Evolutionary conservation across 495 filamentous ascomycete genomes (phyloP).

Genomic region (Penicillium crystallinum): DNA sequence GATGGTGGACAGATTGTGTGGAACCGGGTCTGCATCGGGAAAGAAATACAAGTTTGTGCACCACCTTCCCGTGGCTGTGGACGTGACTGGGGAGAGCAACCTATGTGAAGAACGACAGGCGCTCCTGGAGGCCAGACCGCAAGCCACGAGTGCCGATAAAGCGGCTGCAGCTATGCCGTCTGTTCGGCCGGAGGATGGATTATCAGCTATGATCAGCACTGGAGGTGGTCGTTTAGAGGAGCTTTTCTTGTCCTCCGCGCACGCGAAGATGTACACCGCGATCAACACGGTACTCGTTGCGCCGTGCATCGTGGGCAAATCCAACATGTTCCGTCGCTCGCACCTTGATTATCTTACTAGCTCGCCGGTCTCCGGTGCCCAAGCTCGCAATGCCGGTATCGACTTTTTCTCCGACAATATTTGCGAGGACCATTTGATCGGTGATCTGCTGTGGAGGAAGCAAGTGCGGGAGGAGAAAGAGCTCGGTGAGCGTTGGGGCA

Average conservation of each 20-base stretch:
- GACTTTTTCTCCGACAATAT: slow-evolving; percentile 94
- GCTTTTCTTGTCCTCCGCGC: slow-evolving; percentile 85
- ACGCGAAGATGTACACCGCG: slow-evolving; percentile 97
- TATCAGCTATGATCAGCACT: slow-evolving; percentile 25
- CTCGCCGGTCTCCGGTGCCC: slow-evolving; percentile 27
- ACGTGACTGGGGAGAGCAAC: slow-evolving; percentile 47
- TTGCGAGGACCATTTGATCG: slow-evolving; percentile 96
- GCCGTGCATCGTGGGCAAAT: slow-evolving; percentile 94
- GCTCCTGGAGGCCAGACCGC: slow-evolving; percentile 28
- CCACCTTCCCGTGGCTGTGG: slow-evolving; percentile 82
- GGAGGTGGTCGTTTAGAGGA: slow-evolving; percentile 88
- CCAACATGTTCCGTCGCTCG: slow-evolving; percentile 93
- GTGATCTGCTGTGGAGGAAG: slow-evolving; percentile 78
- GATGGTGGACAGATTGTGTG: slow-evolving; percentile 83
- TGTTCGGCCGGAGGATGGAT: slow-evolving; percentile 19
- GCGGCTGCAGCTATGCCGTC: slow-evolving; percentile 3
- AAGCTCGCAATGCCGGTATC: slow-evolving; percentile 57
- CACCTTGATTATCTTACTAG: slow-evolving; percentile 80
- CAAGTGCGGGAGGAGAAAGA: slow-evolving; percentile 42
- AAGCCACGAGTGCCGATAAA: slow-evolving; percentile 3
- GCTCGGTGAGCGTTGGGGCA: slow-evolving; percentile 50
- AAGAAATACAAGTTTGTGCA: slow-evolving; percentile 91
- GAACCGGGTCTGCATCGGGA: slow-evolving; percentile 44
- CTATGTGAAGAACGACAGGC: slow-evolving; percentile 38
- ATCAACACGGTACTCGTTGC: slow-evolving; percentile 91